Conservation (phyloP, 441 rosid species). For the Theobroma grandiflorum region DNA sequence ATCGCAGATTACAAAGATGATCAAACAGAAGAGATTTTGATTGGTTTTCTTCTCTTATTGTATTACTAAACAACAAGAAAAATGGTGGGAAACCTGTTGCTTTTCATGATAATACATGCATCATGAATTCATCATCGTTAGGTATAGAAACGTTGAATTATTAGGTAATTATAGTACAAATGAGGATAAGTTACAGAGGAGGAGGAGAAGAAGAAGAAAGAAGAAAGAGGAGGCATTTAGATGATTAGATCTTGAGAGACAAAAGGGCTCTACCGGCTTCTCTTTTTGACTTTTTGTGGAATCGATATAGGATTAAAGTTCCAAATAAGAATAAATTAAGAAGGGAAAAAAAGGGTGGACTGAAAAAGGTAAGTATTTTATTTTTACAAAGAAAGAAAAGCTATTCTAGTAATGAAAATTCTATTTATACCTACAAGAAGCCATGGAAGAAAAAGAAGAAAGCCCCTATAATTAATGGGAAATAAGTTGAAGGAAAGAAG, state of each 20-base stretch:
- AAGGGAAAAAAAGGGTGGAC: too few species aligned
- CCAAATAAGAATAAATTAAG: too few species aligned
- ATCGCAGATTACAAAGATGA: neutral
- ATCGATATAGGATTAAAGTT: neutral
- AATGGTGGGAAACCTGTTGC: neutral
- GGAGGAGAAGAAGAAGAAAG: neutral
- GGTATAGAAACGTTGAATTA: neutral
- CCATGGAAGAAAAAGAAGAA: too few species aligned
- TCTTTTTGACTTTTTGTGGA: constrained; percentile 6
- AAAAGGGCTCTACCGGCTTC: neutral
- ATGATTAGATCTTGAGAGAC: neutral
- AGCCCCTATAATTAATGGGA: too few species aligned
- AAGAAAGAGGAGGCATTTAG: neutral
- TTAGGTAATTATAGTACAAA: neutral
- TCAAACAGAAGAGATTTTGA: neutral
- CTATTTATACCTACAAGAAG: too few species aligned
- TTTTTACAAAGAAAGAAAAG: too few species aligned
- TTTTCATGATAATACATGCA: neutral
- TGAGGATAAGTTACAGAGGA: neutral
- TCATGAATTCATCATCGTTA: neutral
- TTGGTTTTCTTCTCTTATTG: neutral
- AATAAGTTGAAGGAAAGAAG: too few species aligned
- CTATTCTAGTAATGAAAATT: too few species aligned
- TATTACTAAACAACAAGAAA: too few species aligned
- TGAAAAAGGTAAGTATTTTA: too few species aligned